Evolutionary conservation across 164 flowering plant species (phyloP), one percentile per base, ranked within the genome.

Genomic region (Stephania cephalantha): DNA sequence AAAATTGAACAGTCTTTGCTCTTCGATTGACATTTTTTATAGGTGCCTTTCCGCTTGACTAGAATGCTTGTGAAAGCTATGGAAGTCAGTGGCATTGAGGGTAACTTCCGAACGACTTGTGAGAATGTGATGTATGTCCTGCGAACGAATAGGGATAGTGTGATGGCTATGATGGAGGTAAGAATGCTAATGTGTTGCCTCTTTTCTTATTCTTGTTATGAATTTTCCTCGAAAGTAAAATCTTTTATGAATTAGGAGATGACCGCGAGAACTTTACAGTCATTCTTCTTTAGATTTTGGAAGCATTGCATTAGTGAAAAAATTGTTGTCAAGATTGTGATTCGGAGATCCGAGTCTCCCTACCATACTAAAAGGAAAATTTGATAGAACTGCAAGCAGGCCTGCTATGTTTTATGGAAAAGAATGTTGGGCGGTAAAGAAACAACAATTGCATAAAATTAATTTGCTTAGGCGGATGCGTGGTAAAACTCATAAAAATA

Each of bases 151-250:
- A 96, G 83, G 83, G 96, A 96, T 48, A 94, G 99, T 79, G 98
- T 96, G 74, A 96, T 94, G 99, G 99, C 99, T 25, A 94, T 96
- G 99, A 96, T 96, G 99, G 99, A 96, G 99, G 99, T 93, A 87
- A 31, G 65, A 15, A 55, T 18, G 5, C 11, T 55, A 15, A 12
- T 55, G 18, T 55, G 17, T 9, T 12, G 3, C 63, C 18, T 18
- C 11, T 15, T 9, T 15, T 17, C 1, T 15, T 0, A 55, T 50
- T 50, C 55, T 50, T 22, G 12, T 67, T 22, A 35, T 67, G 45
- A 31, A 31, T 9, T 45, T 69, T 31, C 42, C 42, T 35, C 1
- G 4, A 35, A 35, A 35, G 4, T 35, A 35, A 35, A 35, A 35
- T 35, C 42, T 35, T 35, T 35, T 35, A 35, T 35, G 42, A 35